These are phyloP conservation scores for Fusarium cyanostomum DNA, from an alignment of 2,329 filamentous ascomycete species.

Conservation along the genomic window DNA sequence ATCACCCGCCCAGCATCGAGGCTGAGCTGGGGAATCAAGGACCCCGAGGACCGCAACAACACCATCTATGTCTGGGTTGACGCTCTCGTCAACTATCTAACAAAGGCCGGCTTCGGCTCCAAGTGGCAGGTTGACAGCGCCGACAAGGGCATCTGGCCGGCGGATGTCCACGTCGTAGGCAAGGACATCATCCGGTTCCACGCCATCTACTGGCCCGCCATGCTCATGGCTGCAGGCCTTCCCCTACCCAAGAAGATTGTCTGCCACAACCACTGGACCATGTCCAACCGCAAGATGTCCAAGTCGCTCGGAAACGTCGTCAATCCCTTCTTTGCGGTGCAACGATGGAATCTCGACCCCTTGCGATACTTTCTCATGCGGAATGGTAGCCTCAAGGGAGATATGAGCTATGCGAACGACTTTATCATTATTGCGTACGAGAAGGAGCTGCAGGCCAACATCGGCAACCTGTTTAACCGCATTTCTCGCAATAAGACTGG, in stretches of 20 bases:
- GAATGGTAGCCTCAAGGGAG: conserved; percentile 78
- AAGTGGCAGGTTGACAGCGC: conserved; percentile 72
- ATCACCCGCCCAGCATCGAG: conserved; percentile 83
- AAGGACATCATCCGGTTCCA: conserved; percentile 98
- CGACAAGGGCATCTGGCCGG: conserved; percentile 79
- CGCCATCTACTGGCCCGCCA: conserved; percentile 97
- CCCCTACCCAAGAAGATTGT: conserved; percentile 82
- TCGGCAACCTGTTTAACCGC: conserved; percentile 83
- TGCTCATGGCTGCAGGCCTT: conserved; percentile 87
- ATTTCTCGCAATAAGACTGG: conserved; percentile 69
- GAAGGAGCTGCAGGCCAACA: conserved; percentile 76
- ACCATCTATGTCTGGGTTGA: conserved; percentile 99
- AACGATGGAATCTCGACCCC: conserved; percentile 86
- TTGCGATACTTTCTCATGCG: conserved; percentile 90
- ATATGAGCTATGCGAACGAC: conserved; percentile 86
- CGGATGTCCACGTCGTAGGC: conserved; percentile 90
- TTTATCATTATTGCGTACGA: conserved; percentile 80
- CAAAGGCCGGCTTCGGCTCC: conserved; percentile 77
- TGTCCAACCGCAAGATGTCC: conserved; percentile 93
- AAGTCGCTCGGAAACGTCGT: conserved; percentile 96
- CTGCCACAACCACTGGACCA: conserved; percentile 94
- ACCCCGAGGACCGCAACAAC: conserved; percentile 84
- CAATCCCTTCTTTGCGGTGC: conserved; percentile 89
- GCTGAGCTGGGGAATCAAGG: conserved; percentile 86
- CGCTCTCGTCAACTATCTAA: conserved; percentile 92